Evolutionary conservation across 257 asterid species (phyloP).

Genomic region (Galeopsis tetrahit): DNA sequence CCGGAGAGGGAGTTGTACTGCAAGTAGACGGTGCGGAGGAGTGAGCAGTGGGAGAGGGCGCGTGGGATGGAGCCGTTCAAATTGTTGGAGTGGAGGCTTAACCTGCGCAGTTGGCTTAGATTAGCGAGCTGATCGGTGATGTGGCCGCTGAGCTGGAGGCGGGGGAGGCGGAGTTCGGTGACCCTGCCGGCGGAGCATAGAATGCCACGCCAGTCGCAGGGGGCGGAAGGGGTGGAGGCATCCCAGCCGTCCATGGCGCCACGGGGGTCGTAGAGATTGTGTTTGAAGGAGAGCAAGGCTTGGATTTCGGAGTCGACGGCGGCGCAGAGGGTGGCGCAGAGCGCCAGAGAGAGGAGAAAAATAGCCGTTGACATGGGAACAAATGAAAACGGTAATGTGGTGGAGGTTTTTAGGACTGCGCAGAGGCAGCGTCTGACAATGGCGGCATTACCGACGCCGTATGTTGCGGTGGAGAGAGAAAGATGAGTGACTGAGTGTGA

Average conservation of each 20-base stretch:
- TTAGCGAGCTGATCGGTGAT: slow-evolving; percentile 44
- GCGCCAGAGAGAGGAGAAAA: slow-evolving; percentile 39
- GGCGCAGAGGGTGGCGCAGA: slow-evolving; percentile 53
- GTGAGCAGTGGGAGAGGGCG: slow-evolving; percentile 49
- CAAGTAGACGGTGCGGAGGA: slow-evolving; percentile 68
- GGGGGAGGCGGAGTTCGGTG: slow-evolving; percentile 68
- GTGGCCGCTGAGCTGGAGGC: slow-evolving; percentile 62
- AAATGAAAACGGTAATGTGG: background rate
- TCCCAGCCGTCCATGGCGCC: slow-evolving; percentile 69
- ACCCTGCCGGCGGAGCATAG: slow-evolving; percentile 54
- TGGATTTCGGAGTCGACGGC: slow-evolving; percentile 49
- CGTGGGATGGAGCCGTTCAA: slow-evolving; percentile 67
- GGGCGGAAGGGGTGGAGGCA: slow-evolving; percentile 61
- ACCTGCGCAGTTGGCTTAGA: slow-evolving; percentile 57
- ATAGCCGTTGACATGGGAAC: slow-evolving; percentile 51
- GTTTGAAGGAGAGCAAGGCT: slow-evolving; percentile 57
- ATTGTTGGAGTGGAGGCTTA: slow-evolving; percentile 73
- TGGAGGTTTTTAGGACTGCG: background rate
- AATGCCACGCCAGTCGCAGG: slow-evolving; percentile 90
- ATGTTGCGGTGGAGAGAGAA: background rate
- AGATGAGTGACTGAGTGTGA: background rate
- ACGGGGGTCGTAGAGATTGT: slow-evolving; percentile 62
- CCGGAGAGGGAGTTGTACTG: slow-evolving; percentile 74
- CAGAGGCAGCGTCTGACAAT: slow-evolving; percentile 5
- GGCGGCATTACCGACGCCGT: slow-evolving; percentile 33